Evolutionary conservation across 2,329 filamentous ascomycete genomes (phyloP).

Genomic region (Clonostachys rhizophaga): DNA sequence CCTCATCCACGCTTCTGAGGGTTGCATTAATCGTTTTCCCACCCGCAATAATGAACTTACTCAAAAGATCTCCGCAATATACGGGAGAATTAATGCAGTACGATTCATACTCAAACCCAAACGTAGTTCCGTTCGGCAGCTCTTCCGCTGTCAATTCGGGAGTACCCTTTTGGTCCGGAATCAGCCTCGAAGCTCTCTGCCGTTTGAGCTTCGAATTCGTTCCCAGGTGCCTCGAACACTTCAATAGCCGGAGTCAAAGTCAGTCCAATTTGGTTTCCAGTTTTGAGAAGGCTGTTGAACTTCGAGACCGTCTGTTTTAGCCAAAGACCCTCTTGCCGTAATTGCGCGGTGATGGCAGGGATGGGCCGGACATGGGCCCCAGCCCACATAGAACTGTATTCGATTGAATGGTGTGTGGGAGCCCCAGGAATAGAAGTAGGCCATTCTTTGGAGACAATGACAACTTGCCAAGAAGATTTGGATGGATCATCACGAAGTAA

Average conservation of each 20-base stretch:
- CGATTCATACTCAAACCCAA: constrained; percentile 31
- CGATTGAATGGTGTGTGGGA: constrained; percentile 16
- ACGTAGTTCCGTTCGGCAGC: constrained; percentile 31
- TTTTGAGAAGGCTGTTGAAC: constrained; percentile 11
- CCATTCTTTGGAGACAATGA: constrained; percentile 25
- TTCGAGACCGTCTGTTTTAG: constrained; percentile 16
- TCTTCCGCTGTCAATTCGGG: constrained; percentile 21
- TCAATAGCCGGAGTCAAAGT: constrained; percentile 44
- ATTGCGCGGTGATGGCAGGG: constrained; percentile 24
- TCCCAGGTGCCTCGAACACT: constrained; percentile 39
- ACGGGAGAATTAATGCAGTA: no score
- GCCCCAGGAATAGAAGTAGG: constrained; percentile 22
- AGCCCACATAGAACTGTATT: constrained; percentile 54
- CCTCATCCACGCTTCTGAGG: no score
- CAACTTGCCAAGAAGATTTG: constrained; percentile 5
- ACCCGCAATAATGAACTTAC: no score
- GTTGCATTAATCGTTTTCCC: no score
- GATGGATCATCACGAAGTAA: not conserved
- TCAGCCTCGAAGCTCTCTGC: constrained; percentile 15
- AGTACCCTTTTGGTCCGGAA: constrained; percentile 17
- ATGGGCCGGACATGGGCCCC: constrained; percentile 52
- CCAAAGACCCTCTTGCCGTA: constrained; percentile 22
- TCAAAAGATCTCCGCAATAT: no score
- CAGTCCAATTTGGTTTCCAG: constrained; percentile 32
- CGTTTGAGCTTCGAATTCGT: constrained; percentile 26